Percentiles rank a stretch among this genome's conserved stretches.
Conservation (phyloP, 352 stramenopile species). For the Phytophthora pluvialis region DNA sequence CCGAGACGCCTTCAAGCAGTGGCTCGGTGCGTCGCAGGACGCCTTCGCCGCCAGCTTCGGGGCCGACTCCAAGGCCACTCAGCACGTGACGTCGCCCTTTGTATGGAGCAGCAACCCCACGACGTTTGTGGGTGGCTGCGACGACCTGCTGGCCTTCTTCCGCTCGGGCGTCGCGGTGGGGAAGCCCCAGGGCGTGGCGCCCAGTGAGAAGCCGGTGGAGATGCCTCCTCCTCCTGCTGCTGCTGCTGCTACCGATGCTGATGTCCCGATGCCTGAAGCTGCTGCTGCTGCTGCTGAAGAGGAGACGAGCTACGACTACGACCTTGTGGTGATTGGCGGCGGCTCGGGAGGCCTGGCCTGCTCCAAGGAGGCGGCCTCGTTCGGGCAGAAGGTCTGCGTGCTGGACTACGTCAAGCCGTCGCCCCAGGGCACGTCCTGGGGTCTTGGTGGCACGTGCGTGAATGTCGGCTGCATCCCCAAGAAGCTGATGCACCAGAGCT, state of each 20-base stretch:
- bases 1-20: slow-evolving; percentile 64
- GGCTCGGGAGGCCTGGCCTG: slow-evolving; percentile 92
- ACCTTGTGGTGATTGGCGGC: slow-evolving; percentile 85
- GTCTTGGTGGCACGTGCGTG: slow-evolving; percentile 97
- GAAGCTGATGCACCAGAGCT: slow-evolving; percentile 98
- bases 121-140: slow-evolving; percentile 71
- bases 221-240: not conserved
- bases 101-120: slow-evolving; percentile 65
- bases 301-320: slow-evolving; percentile 73
- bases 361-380: slow-evolving; percentile 94
- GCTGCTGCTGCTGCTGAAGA: slow-evolving; percentile 8
- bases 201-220: slow-evolving; percentile 11
- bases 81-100: slow-evolving; percentile 78
- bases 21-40: slow-evolving; percentile 46
- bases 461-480: slow-evolving; percentile 99
- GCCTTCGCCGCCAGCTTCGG: slow-evolving; percentile 51
- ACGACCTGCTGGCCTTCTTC: slow-evolving; percentile 70
- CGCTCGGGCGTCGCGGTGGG: slow-evolving; percentile 47
- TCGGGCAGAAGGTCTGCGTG: slow-evolving; percentile 95
- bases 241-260: not conserved
- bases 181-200: slow-evolving; percentile 12
- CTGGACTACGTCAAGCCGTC: slow-evolving; percentile 96
- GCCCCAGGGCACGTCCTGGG: slow-evolving; percentile 89
- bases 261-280: slow-evolving; percentile 5
- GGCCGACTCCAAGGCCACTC: slow-evolving; percentile 44